A percentile compares a stretch with the other conserved stretches of the same genome.
phyloP scores from a whole-genome alignment of 495 filamentous ascomycete genomes.

The Aspergillus sparsus region DNA sequence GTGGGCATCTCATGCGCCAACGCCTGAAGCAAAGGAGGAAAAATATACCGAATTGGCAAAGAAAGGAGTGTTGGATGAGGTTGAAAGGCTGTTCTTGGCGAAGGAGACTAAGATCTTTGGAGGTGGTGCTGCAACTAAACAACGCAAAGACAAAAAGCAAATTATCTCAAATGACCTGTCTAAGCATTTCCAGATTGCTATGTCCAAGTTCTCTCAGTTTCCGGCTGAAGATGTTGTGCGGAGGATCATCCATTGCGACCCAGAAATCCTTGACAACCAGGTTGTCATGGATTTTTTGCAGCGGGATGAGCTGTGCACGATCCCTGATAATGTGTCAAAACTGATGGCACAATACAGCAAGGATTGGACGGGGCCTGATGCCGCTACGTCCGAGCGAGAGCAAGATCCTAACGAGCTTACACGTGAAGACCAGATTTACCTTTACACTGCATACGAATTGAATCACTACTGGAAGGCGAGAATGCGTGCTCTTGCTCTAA shows the following conservation, averaged over 20 bases:
- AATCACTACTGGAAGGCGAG: conserved; percentile 99
- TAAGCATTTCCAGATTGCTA: conserved; percentile 88
- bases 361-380: conserved; percentile 93
- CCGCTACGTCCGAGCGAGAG: conserved; percentile 75
- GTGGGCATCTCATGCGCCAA: conserved; percentile 86
- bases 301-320: conserved; percentile 85
- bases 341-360: conserved; percentile 91
- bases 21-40: conserved; percentile 81
- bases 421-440: conserved; percentile 90
- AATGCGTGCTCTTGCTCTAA: conserved; percentile 86
- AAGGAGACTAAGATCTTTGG: conserved; percentile 90
- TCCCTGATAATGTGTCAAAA: conserved; percentile 88
- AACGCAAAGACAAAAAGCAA: conserved; percentile 94
- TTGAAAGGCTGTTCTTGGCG: conserved; percentile 95
- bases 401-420: conserved; percentile 88
- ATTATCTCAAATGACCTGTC: conserved; percentile 90
- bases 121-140: conserved; percentile 59
- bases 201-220: conserved; percentile 82
- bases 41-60: conserved; percentile 90
- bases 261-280: conserved; percentile 83
- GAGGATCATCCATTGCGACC: conserved; percentile 95
- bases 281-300: conserved; percentile 98
- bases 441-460: conserved; percentile 90
- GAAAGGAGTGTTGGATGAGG: conserved; percentile 94
- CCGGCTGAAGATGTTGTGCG: conserved; percentile 81